phyloP scores from a whole-genome alignment of 768 basidiomycete species.

The Tulasnella sp. region DNA sequence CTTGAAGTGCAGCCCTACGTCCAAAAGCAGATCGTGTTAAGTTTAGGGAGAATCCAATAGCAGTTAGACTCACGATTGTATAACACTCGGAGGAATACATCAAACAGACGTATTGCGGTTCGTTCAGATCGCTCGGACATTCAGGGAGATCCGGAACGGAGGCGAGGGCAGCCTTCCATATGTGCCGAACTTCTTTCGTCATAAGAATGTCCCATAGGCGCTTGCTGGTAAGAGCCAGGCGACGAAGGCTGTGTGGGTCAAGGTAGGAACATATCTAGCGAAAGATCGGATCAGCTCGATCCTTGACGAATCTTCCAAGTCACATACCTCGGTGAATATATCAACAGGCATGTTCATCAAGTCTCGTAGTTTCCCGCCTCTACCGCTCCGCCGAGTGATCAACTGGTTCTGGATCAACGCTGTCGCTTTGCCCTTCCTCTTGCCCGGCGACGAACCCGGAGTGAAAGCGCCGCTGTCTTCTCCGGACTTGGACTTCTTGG shows the following conservation, averaged over 20 bases:
- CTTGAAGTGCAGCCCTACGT: neutral
- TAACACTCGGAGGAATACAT: too few relatives aligned
- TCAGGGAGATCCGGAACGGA: conserved; percentile 17
- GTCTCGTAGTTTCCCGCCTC: conserved; percentile 28
- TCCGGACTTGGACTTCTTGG: neutral
- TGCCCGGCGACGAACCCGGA: neutral
- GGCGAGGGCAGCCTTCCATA: conserved; percentile 23
- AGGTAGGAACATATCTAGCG: conserved; percentile 28
- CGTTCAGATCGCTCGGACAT: conserved; percentile 24
- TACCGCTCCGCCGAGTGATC: neutral
- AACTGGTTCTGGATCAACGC: neutral
- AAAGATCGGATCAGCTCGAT: neutral
- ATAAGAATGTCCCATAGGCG: conserved; percentile 21
- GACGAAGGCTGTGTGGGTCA: conserved; percentile 24
- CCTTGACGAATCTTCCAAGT: too few relatives aligned
- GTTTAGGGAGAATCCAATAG: too few relatives aligned
- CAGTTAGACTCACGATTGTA: too few relatives aligned
- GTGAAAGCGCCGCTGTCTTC: neutral
- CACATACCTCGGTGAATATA: conserved; percentile 34
- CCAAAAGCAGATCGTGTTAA: too few relatives aligned
- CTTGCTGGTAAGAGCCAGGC: conserved; percentile 28
- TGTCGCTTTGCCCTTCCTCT: neutral
- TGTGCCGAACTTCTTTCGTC: neutral
- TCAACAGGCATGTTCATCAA: conserved; percentile 36
- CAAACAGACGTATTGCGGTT: neutral